Evolutionary conservation across 208 protist genomes (phyloP).

Genomic region (Leishmania amazonensis): DNA sequence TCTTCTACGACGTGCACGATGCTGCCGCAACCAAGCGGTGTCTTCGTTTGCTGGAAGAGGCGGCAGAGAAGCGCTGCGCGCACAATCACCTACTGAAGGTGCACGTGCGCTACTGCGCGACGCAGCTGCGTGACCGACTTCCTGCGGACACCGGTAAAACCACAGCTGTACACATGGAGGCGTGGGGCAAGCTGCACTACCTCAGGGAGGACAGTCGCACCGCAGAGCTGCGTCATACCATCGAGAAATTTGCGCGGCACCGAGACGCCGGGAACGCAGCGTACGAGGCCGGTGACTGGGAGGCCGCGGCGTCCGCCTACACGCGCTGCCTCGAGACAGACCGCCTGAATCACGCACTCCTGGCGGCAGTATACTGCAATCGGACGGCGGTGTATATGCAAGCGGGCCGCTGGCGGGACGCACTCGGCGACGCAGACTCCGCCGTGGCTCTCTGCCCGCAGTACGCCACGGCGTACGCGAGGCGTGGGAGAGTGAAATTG

Average conservation of each 20-base stretch:
- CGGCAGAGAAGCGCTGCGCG: conserved; percentile 24
- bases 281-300: conserved; percentile 62
- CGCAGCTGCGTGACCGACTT: conserved; percentile 17
- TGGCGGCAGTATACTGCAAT: conserved; percentile 77
- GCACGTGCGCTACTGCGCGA: conserved; percentile 28
- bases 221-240: conserved; percentile 48
- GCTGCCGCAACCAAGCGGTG: conserved; percentile 38
- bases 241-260: conserved; percentile 59
- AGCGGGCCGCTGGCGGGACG: conserved; percentile 53
- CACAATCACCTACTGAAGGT: conserved; percentile 38
- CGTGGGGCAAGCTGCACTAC: conserved; percentile 29
- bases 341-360: conserved; percentile 61
- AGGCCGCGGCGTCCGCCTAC: conserved; percentile 58
- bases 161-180: conserved; percentile 28
- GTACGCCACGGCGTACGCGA: conserved; percentile 64
- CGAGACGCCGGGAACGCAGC: conserved; percentile 76
- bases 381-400: conserved; percentile 85
- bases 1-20: conserved; percentile 83
- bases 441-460: conserved; percentile 49
- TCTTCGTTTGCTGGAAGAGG: conserved; percentile 48
- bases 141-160: neutral
- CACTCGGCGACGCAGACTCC: conserved; percentile 48
- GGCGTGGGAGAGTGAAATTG: conserved; percentile 64
- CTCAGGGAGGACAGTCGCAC: conserved; percentile 50
- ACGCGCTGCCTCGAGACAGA: conserved; percentile 67